Evolutionary conservation across 306 rosid genomes (phyloP), one percentile per base, ranked within the genome.

Genomic region (Gastrolobium villosum): DNA sequence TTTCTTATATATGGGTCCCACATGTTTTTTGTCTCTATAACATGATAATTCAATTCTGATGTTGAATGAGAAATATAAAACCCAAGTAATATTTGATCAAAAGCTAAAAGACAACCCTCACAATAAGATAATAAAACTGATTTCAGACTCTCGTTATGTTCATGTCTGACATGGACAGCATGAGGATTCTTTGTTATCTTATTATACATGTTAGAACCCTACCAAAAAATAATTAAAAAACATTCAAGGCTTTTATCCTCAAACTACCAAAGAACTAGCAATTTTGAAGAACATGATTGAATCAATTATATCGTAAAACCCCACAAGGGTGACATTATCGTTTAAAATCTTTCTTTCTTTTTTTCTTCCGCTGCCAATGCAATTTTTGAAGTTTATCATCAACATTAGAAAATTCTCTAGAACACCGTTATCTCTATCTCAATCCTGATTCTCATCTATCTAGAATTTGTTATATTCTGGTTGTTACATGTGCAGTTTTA

Each of bases 81-180:
- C n/a, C n/a, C n/a, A 68, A 44, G n/a, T n/a, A 36, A 31, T 6
- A 36, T 62, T 37, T 62, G 10, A 62, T 62, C 45, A 62, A 62
- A 61, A 62, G 13, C 68, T n/a, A 6, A 46, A 6, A n/a, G 28
- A 35, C 26, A 20, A 20, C 26, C 26, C 26, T 20, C 0, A 6
- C 11, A 11, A 59, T 59, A 59, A 59, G 41, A 32, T 11, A 32
- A 59, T 1, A 41, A 32, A 59, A 59, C 3, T 10, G 13, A 32
- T 10, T 59, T 59, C 15, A 32, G 14, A 61, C 8, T 35, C 20
- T 10, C 0, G 7, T 59, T 32, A 59, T 61, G 45, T 61, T 40
- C 65, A 32, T 60, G n/a, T 59, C 43, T 10, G 39, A n/a, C 64
- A 59, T 57, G 65, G 43, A 60, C 13, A 60, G 65, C 65, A n/a